Percentiles rank a stretch among this genome's conserved stretches.
Conservation (phyloP, 495 filamentous ascomycete genomes). For the Aspergillus campestris region DNA sequence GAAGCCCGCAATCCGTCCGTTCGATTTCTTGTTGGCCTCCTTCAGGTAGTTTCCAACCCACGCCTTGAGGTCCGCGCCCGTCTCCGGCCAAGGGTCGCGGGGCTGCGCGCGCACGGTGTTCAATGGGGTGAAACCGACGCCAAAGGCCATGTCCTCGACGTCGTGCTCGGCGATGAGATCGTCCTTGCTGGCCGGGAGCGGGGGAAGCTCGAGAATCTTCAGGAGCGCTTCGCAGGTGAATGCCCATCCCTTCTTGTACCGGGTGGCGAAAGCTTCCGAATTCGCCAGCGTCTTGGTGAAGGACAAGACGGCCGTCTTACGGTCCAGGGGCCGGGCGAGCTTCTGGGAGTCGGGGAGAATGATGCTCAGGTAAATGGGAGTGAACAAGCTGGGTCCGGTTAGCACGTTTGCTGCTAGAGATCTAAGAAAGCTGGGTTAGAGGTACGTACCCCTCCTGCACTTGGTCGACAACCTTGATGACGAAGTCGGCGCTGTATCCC, state of each 20-base stretch:
- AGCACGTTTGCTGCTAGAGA: conserved; percentile 6
- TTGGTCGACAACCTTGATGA: conserved; percentile 69
- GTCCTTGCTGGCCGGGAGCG: conserved; percentile 60
- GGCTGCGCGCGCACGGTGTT: conserved; percentile 69
- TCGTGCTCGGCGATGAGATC: conserved; percentile 76
- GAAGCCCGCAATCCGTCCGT: conserved; percentile 46
- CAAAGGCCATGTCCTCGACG: conserved; percentile 89
- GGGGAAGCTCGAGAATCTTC: conserved; percentile 79
- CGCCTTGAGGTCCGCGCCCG: conserved; percentile 59
- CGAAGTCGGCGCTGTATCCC: conserved; percentile 81
- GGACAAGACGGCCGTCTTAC: conserved; percentile 87
- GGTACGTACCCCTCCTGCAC: conserved; percentile 59
- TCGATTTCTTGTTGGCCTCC: conserved; percentile 47
- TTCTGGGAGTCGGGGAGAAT: conserved; percentile 83
- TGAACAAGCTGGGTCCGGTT: conserved; percentile 55
- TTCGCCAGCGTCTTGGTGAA: conserved; percentile 83
- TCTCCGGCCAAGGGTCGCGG: conserved; percentile 73
- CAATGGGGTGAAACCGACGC: conserved; percentile 83
- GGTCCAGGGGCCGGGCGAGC: conserved; percentile 76
- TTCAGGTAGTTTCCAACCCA: conserved; percentile 73
- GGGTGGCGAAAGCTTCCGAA: conserved; percentile 66
- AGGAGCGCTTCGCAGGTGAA: conserved; percentile 79
- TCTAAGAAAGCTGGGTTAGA: not conserved
- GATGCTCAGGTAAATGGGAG: conserved; percentile 71
- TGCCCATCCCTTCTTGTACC: conserved; percentile 78